Evolutionary conservation across 108 stramenopile genomes (phyloP).

Genomic region (Cyclotella choctawhatcheeana): DNA sequence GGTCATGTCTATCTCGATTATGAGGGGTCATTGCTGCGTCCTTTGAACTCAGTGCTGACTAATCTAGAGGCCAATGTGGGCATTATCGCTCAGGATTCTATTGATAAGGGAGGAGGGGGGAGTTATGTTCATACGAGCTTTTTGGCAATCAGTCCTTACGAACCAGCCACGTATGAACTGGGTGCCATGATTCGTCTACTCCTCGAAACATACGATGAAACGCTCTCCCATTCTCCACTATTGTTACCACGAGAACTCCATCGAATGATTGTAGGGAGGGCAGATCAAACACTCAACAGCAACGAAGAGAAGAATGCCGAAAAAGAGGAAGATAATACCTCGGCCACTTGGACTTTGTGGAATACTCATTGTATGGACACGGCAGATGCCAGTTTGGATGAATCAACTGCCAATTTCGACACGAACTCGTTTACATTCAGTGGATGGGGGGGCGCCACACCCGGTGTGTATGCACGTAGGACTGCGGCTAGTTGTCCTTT

Average conservation of each 20-base stretch:
- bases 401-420: background rate
- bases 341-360: constrained; percentile 40
- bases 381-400: constrained; percentile 11
- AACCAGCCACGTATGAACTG: constrained; percentile 38
- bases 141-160: constrained; percentile 39
- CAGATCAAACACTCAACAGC: background rate
- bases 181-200: constrained; percentile 43
- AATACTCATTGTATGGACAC: constrained; percentile 34
- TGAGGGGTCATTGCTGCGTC: constrained; percentile 21
- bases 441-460: background rate
- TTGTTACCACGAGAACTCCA: constrained; percentile 44
- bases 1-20: constrained; percentile 46
- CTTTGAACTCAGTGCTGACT: constrained; percentile 15
- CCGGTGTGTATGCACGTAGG: constrained; percentile 24
- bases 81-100: constrained; percentile 19
- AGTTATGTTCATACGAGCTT: constrained; percentile 52
- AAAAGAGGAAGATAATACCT: constrained; percentile 1
- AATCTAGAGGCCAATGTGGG: constrained; percentile 34
- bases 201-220: constrained; percentile 50
- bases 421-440: background rate
- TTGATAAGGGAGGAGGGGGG: too few species aligned
- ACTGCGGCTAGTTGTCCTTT: constrained; percentile 37
- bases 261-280: constrained; percentile 40
- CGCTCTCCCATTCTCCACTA: constrained; percentile 35
- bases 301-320: constrained; percentile 15